A percentile compares a stretch with the other conserved stretches of the same genome.
Evolutionary conservation across 2,329 filamentous ascomycete genomes (phyloP).

Genomic region (Pseudohalonectria lignicola): DNA sequence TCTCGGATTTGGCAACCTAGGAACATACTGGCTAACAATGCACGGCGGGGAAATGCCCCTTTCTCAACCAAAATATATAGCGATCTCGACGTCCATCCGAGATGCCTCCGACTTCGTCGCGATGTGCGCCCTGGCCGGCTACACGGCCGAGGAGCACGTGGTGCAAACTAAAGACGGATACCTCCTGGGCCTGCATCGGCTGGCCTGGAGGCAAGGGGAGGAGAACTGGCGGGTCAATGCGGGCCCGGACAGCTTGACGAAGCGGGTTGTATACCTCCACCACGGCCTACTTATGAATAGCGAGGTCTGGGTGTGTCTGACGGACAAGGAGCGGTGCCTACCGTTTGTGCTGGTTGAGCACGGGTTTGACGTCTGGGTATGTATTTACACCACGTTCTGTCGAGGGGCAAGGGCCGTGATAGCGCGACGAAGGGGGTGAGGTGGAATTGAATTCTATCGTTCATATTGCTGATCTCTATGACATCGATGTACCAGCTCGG

Average conservation of each 20-base stretch:
- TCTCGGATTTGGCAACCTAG: too few species aligned
- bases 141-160: conserved; percentile 91
- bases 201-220: conserved; percentile 75
- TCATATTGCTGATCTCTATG: background rate
- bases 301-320: conserved; percentile 93
- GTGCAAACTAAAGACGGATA: conserved; percentile 93
- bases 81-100: conserved; percentile 65
- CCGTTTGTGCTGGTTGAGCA: conserved; percentile 82
- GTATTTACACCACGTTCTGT: too few species aligned
- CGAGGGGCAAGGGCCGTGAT: too few species aligned
- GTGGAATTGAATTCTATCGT: background rate
- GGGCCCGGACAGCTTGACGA: conserved; percentile 55
- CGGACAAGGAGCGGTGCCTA: conserved; percentile 73
- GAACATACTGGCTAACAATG: too few species aligned
- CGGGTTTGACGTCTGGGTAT: conserved; percentile 91
- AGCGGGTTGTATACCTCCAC: conserved; percentile 87
- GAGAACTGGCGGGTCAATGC: conserved; percentile 69
- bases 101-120: conserved; percentile 88
- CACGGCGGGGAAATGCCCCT: too few species aligned
- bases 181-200: conserved; percentile 75
- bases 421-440: too few species aligned
- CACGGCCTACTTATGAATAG: conserved; percentile 98
- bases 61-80: too few species aligned
- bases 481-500: conserved; percentile 50
- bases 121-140: conserved; percentile 83